Evolutionary conservation across 1,284 basidiomycete genomes (phyloP), one percentile per base, ranked within the genome.

Genomic region (Macrocystidia cucumis): DNA sequence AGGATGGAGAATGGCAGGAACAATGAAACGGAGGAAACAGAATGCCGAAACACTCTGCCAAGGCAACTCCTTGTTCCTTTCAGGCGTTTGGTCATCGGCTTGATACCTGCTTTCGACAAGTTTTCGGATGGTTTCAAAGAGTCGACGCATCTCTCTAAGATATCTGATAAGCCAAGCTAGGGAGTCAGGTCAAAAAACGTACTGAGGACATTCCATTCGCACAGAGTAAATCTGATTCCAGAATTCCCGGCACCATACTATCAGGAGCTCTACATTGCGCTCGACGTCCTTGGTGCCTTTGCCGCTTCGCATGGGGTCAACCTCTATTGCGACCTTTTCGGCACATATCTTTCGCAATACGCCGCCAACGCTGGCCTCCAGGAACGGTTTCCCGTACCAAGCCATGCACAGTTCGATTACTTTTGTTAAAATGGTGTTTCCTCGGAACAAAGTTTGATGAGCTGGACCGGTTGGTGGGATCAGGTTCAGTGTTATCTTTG

Each of bases 41-140:
- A 91, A 91, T 0, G 87, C 87, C 26, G 83, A 86, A 28, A 91
- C 83, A 48, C 81, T 79, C 54, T 89, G 86, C 70, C 73, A 79
- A 21, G 75, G 80, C 26, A 87, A 62, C 28, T 78, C 69, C 32
- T 60, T 63, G 46, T 68, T 72, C 32, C 61, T 57, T 16, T 67
- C 66, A 12, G 60, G 50, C 11, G 54, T 42, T 7, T 51, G 49
- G 23, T 55, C 54, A 22, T 64, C 61, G 20, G 56, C 51, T 34
- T 62, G 60, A 52, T 82, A 82, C 21, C 72, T 69, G 39, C 64
- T 62, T 50, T 84, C 81, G 1, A 91, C 83, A 29, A 86, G 62
- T 35, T 67, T 65, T 18, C 86, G 74, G 34, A 91, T 74, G 34
- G 78, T 77, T 44, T 72, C 64, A 44, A 91, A 88, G 27, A 90